Evolutionary conservation across 176 grass and related monocot species (phyloP), one percentile per base, ranked within the genome.

Genomic region (Aegilops bicornis): DNA sequence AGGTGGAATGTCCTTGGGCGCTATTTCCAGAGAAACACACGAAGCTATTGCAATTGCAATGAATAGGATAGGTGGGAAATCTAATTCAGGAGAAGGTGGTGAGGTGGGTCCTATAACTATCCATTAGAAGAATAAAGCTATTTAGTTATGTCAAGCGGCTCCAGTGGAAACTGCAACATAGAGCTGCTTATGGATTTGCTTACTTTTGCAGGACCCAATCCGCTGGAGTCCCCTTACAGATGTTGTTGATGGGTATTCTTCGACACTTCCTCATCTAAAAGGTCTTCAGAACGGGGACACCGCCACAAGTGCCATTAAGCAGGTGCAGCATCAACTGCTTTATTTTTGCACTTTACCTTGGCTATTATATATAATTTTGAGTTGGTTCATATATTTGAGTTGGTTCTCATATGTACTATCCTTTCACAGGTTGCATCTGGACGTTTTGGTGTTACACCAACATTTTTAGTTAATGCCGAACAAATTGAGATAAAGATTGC

Each of bases 401-500:
- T 68, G 71, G 47, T 85, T 64, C 81, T 86, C n/a, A 86, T 74
- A 14, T 70, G 7, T 67, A 54, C 2, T 71, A 12, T 35, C 69
- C 64, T 43, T 61, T 77, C 91, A 77, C 88, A 99, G 97, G 97
- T 99, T 86, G 97, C 97, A 88, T 99, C 97, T 88, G 97, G 97
- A 17, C 92, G 97, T 80, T 99, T 99, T 85, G 97, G 97, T 86
- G 97, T 99, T 87, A 99, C 97, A 70, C 97, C 97, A 75, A 99
- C 92, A 76, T 99, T 99, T 89, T 90, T 99, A 88, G 94, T 97
- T 64, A 99, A 99, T 90, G 97, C 92, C 43, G 20, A 87, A 82
- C 97, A 99, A 87, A 88, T 99, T 71, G 97, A 99, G 89, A 99
- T 99, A 68, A 99, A 99, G 92, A 99, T 99, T 88, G 97, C 97